Conservation (phyloP, 352 stramenopile genomes). For the Phytophthora europaea region DNA sequence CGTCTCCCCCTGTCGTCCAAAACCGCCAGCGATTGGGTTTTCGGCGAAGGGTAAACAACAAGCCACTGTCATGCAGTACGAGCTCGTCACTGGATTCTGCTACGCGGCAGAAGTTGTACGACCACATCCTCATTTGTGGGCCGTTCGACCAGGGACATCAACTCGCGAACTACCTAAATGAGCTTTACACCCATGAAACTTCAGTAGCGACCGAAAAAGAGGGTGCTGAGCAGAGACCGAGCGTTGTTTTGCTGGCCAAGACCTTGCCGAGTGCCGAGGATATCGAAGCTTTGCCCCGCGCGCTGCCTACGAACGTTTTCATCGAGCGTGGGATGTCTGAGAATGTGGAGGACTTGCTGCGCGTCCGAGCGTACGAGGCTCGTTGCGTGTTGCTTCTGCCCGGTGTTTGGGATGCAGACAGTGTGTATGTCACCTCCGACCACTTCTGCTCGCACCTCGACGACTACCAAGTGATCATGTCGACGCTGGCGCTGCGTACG, state of each 20-base stretch:
- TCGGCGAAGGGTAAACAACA: no score
- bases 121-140: constrained; percentile 59
- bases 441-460: constrained; percentile 56
- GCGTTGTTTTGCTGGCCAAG: constrained; percentile 56
- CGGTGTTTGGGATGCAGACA: constrained; percentile 51
- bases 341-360: constrained; percentile 65
- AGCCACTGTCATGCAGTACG: no score
- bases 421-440: constrained; percentile 37
- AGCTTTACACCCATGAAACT: constrained; percentile 46
- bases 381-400: constrained; percentile 63
- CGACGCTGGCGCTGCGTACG: constrained; percentile 57
- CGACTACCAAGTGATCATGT: constrained; percentile 80
- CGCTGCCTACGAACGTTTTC: constrained; percentile 55
- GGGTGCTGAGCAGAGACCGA: constrained; percentile 14
- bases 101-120: constrained; percentile 26
- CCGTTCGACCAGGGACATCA: constrained; percentile 50
- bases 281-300: constrained; percentile 35
- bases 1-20: background rate
- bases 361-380: constrained; percentile 53
- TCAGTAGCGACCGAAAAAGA: background rate
- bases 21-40: no score
- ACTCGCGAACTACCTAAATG: constrained; percentile 54
- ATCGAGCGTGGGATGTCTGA: constrained; percentile 55
- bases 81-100: background rate
- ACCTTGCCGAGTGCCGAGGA: constrained; percentile 40